Evolutionary conservation across 352 stramenopile genomes (phyloP), one percentile per base, ranked within the genome.

Genomic region (Pythium myriotylum): DNA sequence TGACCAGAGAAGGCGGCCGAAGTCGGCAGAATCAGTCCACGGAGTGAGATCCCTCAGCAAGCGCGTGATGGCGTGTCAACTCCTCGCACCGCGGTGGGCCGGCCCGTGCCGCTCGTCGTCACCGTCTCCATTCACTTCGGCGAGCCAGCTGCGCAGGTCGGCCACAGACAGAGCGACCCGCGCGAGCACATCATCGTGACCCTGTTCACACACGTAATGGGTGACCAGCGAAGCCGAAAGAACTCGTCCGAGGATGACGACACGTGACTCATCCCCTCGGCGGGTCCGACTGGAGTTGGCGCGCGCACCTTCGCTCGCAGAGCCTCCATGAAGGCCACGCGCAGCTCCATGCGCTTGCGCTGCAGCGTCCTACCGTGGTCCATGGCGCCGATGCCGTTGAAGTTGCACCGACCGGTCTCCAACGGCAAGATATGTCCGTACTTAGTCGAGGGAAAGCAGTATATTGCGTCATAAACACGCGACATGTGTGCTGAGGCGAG

Each of bases 291-390:
- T n/a, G n/a, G n/a, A n/a, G n/a, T n/a, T n/a, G n/a, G 9, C 23
- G 1, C 19, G 16, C 27, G 16, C 45, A 70, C 62, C 32, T 55
- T 43, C 3, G 54, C 55, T 19, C 33, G 40, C 12, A 70, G 50
- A 37, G 23, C 4, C 50, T 70, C 62, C 62, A 70, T 70, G 33
- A 58, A 61, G 22, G 37, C 29, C 33, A 61, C 55, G 10, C 62
- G 62, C 42, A 70, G 33, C 41, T 70, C 62, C 48, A 70, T 42
- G 24, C 42, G 54, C 55, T 70, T 70, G 14, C 4, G 5, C 14
- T 3, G 10, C 49, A 46, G 40, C n/a, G 27, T 23, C 47, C 26
- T 35, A 16, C 37, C 46, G 37, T 45, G 50, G 10, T 5, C 5
- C 20, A 13, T 39, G 33, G 19, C 23, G 26, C 49, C 40, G 33